Evolutionary conservation across 2,329 filamentous ascomycete genomes (phyloP).

Genomic region (Dactylellina cionopaga): DNA sequence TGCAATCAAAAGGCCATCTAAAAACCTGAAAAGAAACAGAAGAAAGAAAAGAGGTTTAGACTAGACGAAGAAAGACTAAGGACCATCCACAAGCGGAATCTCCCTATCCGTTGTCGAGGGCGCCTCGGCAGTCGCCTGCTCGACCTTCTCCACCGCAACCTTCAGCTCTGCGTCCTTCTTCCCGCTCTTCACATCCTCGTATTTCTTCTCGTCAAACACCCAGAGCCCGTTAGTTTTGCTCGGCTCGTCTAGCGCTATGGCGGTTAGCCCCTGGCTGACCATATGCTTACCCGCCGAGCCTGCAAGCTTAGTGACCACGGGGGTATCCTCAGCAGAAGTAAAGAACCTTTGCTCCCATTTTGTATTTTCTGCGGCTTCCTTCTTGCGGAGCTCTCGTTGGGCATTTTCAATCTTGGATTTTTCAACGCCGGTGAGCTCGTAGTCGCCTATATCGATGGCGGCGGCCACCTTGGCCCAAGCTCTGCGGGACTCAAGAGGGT

Average conservation of each 20-base stretch:
- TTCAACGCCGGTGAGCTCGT: constrained; percentile 79
- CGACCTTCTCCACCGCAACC: constrained; percentile 26
- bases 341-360: constrained; percentile 90
- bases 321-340: constrained; percentile 65
- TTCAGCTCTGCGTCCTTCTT: constrained; percentile 21
- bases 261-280: constrained; percentile 57
- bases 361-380: constrained; percentile 77
- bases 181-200: constrained; percentile 37
- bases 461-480: constrained; percentile 88
- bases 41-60: not conserved
- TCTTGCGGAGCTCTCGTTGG: constrained; percentile 79
- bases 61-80: not conserved
- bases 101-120: constrained; percentile 3
- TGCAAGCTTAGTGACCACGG: constrained; percentile 62
- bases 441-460: constrained; percentile 82
- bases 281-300: constrained; percentile 59
- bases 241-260: constrained; percentile 65
- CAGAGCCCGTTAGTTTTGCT: constrained; percentile 77
- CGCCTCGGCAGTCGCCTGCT: constrained; percentile 34
- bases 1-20: too few species aligned
- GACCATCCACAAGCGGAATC: constrained; percentile 31
- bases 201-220: constrained; percentile 69
- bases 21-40: too few species aligned
- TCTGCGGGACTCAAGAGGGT: constrained; percentile 84
- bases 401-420: constrained; percentile 91